phyloP scores from a whole-genome alignment of 2,329 filamentous ascomycete genomes.

The Rhynchosporium graminicola region DNA sequence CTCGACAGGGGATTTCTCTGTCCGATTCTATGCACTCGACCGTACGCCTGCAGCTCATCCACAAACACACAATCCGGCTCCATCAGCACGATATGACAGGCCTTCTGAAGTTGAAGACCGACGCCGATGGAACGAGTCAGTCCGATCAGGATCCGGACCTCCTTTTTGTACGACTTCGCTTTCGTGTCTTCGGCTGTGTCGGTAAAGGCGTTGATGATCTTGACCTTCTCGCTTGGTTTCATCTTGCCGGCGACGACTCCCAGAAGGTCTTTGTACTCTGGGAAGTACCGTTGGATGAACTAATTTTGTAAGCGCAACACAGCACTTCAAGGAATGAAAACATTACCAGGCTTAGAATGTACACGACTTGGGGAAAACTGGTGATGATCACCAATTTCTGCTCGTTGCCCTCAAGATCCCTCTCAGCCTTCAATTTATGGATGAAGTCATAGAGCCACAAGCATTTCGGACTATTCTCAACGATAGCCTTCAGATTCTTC shows the following conservation, averaged over 20 bases:
- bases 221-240: conserved; percentile 13
- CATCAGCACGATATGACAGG: conserved; percentile 25
- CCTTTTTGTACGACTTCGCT: conserved; percentile 5
- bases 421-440: not conserved
- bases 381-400: conserved; percentile 30
- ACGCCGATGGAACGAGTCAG: conserved; percentile 21
- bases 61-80: conserved; percentile 27
- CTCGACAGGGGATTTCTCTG: conserved; percentile 22
- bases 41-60: conserved; percentile 24
- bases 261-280: conserved; percentile 10
- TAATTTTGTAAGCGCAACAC: not conserved
- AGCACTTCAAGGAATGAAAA: not conserved
- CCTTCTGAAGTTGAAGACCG: conserved; percentile 26
- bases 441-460: conserved; percentile 28
- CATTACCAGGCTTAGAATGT: conserved; percentile 26
- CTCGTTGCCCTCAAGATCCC: conserved; percentile 13
- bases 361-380: conserved; percentile 22
- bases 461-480: conserved; percentile 27
- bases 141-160: conserved; percentile 25
- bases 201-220: conserved; percentile 21
- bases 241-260: conserved; percentile 18
- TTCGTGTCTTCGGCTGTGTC: conserved; percentile 12
- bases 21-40: conserved; percentile 28
- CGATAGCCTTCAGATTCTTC: conserved; percentile 19
- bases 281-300: conserved; percentile 24